Percentiles rank a stretch among this genome's conserved stretches.
These are phyloP conservation scores for Helminthosporium solani DNA, from an alignment of 2,329 filamentous ascomycete genomes.

Conservation along the genomic window DNA sequence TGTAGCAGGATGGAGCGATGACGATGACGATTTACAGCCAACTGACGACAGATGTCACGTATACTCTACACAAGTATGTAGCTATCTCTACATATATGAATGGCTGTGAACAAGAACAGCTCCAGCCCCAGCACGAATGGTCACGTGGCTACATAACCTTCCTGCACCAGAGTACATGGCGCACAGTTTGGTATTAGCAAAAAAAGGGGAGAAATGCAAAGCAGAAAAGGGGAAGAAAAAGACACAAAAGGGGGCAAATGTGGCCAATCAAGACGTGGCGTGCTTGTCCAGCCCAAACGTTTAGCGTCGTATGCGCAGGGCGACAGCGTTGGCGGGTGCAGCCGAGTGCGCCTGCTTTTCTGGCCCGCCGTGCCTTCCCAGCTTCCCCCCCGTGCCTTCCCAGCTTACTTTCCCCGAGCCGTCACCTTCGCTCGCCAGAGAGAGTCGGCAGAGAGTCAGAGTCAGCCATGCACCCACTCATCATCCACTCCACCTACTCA, in stretches of 20 bases:
- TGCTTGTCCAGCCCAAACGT: not conserved
- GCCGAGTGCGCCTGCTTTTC: slow-evolving; percentile 22
- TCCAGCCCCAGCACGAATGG: too few relatives aligned
- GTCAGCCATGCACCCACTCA: too few relatives aligned
- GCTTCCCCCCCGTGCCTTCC: too few relatives aligned
- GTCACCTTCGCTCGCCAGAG: slow-evolving; percentile 4
- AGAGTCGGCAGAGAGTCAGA: slow-evolving; percentile 5
- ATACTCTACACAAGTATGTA: too few relatives aligned
- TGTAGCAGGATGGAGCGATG: slow-evolving; percentile 4
- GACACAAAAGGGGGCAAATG: not conserved
- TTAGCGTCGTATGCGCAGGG: slow-evolving; percentile 8
- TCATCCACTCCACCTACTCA: too few relatives aligned
- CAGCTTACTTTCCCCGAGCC: slow-evolving; percentile 8
- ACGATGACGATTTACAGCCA: too few relatives aligned
- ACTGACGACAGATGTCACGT: too few relatives aligned
- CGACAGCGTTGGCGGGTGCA: slow-evolving; percentile 9
- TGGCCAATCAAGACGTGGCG: not conserved
- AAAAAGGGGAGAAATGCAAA: too few relatives aligned
- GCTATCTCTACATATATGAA: not conserved
- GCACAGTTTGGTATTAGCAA: too few relatives aligned
- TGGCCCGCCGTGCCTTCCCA: too few relatives aligned
- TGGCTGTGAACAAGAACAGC: not conserved
- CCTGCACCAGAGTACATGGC: too few relatives aligned
- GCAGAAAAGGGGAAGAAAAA: not conserved
- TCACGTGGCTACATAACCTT: too few relatives aligned